These are phyloP conservation scores for Papilionanthe hybrid DNA, from an alignment of 116 monocot species.

Conservation along the genomic window DNA sequence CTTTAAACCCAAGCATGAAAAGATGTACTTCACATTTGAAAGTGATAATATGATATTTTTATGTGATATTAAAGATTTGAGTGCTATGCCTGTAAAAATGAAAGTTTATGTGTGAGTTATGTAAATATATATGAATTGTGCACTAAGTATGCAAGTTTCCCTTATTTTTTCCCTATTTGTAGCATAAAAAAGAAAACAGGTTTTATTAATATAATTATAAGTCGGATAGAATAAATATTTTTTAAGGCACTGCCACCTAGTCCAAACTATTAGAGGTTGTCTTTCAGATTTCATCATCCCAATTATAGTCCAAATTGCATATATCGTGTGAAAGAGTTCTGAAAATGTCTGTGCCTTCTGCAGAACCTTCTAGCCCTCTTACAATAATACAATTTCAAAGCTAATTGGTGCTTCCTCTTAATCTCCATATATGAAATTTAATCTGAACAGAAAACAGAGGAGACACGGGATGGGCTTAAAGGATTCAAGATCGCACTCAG, in stretches of 20 bases:
- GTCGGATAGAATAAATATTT: neutral
- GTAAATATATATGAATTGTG: too few species aligned
- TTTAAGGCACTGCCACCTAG: neutral
- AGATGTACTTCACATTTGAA: too few species aligned
- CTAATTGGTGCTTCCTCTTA: neutral
- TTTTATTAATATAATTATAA: neutral
- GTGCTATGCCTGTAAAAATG: too few species aligned
- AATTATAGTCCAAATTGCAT: neutral
- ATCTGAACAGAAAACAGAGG: neutral
- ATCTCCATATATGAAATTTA: neutral
- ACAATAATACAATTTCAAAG: constrained; percentile 4
- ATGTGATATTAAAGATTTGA: too few species aligned
- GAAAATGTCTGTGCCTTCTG: neutral
- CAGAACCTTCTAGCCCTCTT: neutral
- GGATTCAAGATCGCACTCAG: too few species aligned
- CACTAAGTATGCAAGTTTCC: too few species aligned
- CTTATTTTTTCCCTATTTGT: neutral
- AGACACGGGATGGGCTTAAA: too few species aligned
- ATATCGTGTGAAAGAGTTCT: neutral
- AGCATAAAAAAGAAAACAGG: neutral
- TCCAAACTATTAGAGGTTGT: neutral
- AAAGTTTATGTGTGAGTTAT: too few species aligned
- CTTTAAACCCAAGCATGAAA: too few species aligned
- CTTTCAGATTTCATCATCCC: neutral
- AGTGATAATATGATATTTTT: too few species aligned